Evolutionary conservation across 441 rosid genomes (phyloP), one percentile per base, ranked within the genome.

Genomic region (Kokia cookei): DNA sequence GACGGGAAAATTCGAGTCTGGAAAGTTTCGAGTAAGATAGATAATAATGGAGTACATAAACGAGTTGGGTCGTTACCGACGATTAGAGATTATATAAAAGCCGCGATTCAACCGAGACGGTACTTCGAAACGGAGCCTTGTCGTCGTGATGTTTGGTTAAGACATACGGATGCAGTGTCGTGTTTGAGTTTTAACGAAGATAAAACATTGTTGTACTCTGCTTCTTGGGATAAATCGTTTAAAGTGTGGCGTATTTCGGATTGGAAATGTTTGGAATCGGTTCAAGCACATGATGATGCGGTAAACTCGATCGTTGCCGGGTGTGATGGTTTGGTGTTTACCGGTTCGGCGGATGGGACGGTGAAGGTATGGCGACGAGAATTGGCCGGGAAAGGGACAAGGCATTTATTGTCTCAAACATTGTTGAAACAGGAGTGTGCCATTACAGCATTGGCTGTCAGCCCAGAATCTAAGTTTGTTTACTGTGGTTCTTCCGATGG

Each of bases 401-500:
- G 87, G 61, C 99, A 94, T 68, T 90, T 83, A 82, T 89, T 91
- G 74, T 94, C 96, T 0, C 91, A 93, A 48, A 89, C 89, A 54
- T 69, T 93, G 57, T 65, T 94, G 60, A 93, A 90, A 79, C 94
- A 94, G 77, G 98, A 92, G 29, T 88, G 86, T 27, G 98, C 98
- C 1, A 86, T 91, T 12, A 94, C 98, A 10, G 85, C 99, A 5
- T 59, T 94, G 29, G 88, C 91, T 0, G 80, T 90, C 0, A 87
- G 85, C 60, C 83, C 87, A 2, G 84, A 79, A 13, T 84, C 86
- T 11, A 83, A 91, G 3, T 58, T 86, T 0, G 80, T 91, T 40
- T 94, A 94, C 13, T 87, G 94, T 5, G 99, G 98, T 0, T 94
- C 98, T 0, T 94, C 99, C 7, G 98, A 91, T 73, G 99, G 98